Conservation (phyloP, 2,329 filamentous ascomycete genomes). For the Botryotinia convoluta region DNA sequence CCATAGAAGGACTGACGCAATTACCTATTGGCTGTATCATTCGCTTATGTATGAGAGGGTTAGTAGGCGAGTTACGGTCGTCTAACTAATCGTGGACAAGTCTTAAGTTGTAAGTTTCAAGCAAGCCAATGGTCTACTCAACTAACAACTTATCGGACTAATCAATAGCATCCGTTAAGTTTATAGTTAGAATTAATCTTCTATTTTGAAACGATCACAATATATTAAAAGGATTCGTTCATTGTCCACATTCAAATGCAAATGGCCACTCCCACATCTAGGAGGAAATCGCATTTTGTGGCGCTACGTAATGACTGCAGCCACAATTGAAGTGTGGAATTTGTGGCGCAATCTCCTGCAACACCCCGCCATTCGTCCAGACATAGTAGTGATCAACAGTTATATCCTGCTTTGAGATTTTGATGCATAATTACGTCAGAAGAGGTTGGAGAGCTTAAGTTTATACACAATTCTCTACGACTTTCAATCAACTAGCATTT, state of each 20-base stretch:
- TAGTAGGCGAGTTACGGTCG: not conserved
- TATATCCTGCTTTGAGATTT: slow-evolving; percentile 1
- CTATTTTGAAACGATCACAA: not conserved
- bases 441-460: not conserved
- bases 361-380: not conserved
- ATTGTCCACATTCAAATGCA: not conserved
- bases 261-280: not conserved
- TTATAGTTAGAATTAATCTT: not conserved
- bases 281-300: not conserved
- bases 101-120: not conserved
- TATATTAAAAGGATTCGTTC: not conserved
- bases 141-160: not conserved
- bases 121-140: not conserved
- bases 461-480: not conserved
- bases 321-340: not conserved
- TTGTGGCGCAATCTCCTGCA: slow-evolving; percentile 9
- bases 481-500: not conserved
- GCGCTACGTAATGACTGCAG: not conserved
- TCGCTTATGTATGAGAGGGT: not conserved
- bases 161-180: not conserved
- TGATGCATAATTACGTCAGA: slow-evolving; percentile 13
- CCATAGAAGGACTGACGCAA: not conserved
- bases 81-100: not conserved
- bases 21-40: not conserved
- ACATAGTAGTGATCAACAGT: not conserved